These are phyloP conservation scores for Fraxinus americana DNA, from an alignment of 257 asterid genomes.

Conservation along the genomic window DNA sequence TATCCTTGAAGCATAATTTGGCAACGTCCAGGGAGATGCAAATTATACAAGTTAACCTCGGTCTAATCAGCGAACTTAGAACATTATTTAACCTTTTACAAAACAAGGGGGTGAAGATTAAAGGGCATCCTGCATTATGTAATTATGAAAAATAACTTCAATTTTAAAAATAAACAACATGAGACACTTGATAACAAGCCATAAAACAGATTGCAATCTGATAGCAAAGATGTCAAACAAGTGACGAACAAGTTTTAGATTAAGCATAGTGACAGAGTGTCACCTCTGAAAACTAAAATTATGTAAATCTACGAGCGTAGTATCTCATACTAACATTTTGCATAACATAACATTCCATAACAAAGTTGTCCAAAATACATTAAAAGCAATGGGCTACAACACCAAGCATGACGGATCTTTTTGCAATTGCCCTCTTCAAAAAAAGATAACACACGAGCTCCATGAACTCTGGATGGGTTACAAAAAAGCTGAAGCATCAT, in stretches of 20 bases:
- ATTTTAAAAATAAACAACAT: background rate
- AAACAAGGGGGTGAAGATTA: background rate
- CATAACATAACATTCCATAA: slow-evolving; percentile 7
- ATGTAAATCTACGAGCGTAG: slow-evolving; percentile 13
- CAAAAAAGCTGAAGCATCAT: slow-evolving; percentile 25
- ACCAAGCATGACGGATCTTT: slow-evolving; percentile 13
- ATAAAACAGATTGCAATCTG: background rate
- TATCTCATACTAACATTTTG: slow-evolving; percentile 17
- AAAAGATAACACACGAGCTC: slow-evolving; percentile 11
- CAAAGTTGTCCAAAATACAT: slow-evolving; percentile 12
- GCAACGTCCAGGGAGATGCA: background rate
- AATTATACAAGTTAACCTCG: background rate
- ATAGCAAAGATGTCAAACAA: background rate
- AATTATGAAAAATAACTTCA: too few relatives aligned
- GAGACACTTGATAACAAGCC: background rate
- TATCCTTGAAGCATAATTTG: background rate
- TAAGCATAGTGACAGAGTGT: slow-evolving; percentile 3
- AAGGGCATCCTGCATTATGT: background rate
- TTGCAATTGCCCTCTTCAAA: slow-evolving; percentile 27
- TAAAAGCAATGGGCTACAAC: slow-evolving; percentile 16
- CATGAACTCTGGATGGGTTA: slow-evolving; percentile 20
- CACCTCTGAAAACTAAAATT: slow-evolving; percentile 14
- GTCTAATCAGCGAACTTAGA: background rate
- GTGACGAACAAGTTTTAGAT: background rate
- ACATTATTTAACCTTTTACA: background rate